phyloP scores from a whole-genome alignment of 257 asterid genomes.

The Scutellaria galericulata region DNA sequence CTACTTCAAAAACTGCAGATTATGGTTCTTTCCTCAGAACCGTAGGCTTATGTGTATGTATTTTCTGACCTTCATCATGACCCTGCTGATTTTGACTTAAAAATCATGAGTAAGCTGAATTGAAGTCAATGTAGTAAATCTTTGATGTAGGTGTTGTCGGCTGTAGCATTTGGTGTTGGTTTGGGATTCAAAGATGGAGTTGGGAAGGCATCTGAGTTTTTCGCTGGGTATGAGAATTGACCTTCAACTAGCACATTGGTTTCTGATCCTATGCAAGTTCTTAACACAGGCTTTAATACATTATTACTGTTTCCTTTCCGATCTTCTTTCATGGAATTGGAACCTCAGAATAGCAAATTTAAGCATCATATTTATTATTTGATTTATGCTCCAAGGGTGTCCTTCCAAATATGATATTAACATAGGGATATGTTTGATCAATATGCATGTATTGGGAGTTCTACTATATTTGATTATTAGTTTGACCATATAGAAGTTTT shows the following conservation, averaged over 20 bases:
- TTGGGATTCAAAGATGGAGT: too few relatives aligned
- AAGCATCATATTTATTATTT: not conserved
- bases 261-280: constrained; percentile 28
- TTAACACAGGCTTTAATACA: constrained; percentile 3
- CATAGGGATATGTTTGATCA: constrained; percentile 9
- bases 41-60: constrained; percentile 86
- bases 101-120: constrained; percentile 39
- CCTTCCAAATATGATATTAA: not conserved
- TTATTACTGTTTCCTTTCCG: not conserved
- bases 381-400: not conserved
- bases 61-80: constrained; percentile 21
- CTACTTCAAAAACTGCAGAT: constrained; percentile 42
- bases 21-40: constrained; percentile 70
- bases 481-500: not conserved
- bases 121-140: constrained; percentile 58
- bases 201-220: constrained; percentile 86
- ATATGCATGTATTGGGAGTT: constrained; percentile 15
- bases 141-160: constrained; percentile 80
- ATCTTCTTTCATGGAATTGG: not conserved
- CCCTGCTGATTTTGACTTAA: constrained; percentile 20
- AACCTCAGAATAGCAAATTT: not conserved
- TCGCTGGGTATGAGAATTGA: constrained; percentile 78
- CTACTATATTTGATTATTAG: not conserved
- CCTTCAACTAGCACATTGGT: constrained; percentile 17
- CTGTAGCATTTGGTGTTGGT: constrained; percentile 94